Evolutionary conservation across 176 grass and related monocot genomes (phyloP), one percentile per base, ranked within the genome.

Genomic region (Typha latifolia): DNA sequence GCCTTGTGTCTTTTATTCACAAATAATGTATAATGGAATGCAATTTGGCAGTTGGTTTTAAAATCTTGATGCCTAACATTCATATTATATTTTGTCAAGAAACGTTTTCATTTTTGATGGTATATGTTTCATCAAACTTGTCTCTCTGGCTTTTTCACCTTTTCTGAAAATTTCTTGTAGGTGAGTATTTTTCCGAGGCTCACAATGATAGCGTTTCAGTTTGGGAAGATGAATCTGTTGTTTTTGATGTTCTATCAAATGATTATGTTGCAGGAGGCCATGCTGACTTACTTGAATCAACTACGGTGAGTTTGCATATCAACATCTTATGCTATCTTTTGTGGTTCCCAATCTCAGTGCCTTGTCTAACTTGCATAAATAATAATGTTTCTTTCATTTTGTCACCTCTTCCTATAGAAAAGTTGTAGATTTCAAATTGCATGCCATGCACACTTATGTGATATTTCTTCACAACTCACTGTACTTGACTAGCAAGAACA

Each of bases 191-290:
- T 63, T 78, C 91, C 67, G 43, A 68, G 55, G 67, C 75, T 16
- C 66, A 76, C 47, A 69, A 90, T 70, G 82, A 83, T 66, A 76
- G 14, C 22, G 69, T 96, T 78, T 96, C 61, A 51, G 84, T 96
- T 15, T 83, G 84, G 91, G 87, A 96, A 84, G 64, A 81, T 49
- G 87, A 81, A 75, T 87, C 87, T 6, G 56, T 83, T 68, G 57
- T 70, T 76, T 85, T 88, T 57, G 71, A 88, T 76, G 68, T 88
- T n/a, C 61, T 96, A 69, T 81, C 67, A 49, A 96, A 96, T 67
- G 84, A 88, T 71, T 74, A 81, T 51, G 64, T 84, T 67, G 70
- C 77, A 55, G 84, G 71, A 74, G 80, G 65, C 31, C 64, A 69
- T 74, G 52, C 62, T 50, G 64, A 71, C 51, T 18, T 83, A 55